Evolutionary conservation across 495 filamentous ascomycete genomes (phyloP), one percentile per base, ranked within the genome.

Genomic region (Niebla homalea): DNA sequence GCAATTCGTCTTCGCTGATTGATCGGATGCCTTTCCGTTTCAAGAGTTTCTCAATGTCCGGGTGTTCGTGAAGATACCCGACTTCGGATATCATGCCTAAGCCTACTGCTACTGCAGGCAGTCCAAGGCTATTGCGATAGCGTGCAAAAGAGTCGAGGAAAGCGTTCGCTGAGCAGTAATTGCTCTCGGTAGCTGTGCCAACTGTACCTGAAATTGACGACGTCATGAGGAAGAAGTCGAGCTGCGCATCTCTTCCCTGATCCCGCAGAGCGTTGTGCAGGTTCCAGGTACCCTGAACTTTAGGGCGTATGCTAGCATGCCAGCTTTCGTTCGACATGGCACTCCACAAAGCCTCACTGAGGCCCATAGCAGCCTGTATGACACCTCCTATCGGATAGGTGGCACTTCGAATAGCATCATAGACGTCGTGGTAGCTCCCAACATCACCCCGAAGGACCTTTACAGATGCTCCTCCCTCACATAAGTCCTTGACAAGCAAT

Each of bases 41-140:
- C 4, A 66, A 49, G 14, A 56, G 46, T 8, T 25, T 57, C 47
- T 69, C 65, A 16, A 70, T 57, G 36, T 63, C 62, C 3, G 51
- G 46, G 38, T 68, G 62, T 46, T 71, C 66, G 23, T 59, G 52
- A 10, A 73, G 37, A 43, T 55, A 52, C n/a, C 62, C 61, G 26
- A 62, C 51, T 8, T 57, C 61, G 5, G 46, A 43, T 26, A 65
- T 53, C 49, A 57, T 53, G 16, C 55, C 51, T 2, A 63, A 38
- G 1, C 45, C 59, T 8, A 65, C 6, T 12, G 59, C 50, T 18
- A 40, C 21, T 1, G 55, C 58, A 20, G 20, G 19, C 32, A 53
- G 43, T 18, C 40, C 19, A 3, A 54, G 39, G 36, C 44, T 56
- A 22, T 50, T 36, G 12, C 56, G 49, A n/a, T 56, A 57, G 5